Base-by-base conservation (phyloP, 164 flowering plant genomes). In the Cinnamomum micranthum region DNA sequence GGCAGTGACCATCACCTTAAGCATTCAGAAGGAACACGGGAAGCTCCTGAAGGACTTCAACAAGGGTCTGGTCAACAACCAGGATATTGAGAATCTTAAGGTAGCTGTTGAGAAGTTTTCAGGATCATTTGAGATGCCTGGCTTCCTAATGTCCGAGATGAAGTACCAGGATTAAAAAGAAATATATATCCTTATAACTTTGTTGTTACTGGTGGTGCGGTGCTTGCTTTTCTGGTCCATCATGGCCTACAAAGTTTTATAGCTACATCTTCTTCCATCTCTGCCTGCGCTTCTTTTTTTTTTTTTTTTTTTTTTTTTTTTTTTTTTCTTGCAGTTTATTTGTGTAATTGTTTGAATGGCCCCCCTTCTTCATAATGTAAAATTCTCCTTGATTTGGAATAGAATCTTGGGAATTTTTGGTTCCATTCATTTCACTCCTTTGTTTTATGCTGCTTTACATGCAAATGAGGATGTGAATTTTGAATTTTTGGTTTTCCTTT, bases 31-130 rank as follows among this genome's bases (percentile, higher is more conserved):
- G 81, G 89, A 89, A 80, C 71, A 89, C 71, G 99, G 99, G 62
- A 96, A 96, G 82, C 94, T 94, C 22, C 77, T 96, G 87, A 96
- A 96, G 90, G 99, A 96, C 90, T 96, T 96, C 91, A 94, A 90
- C 93, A 96, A 94, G 86, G 99, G 98, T 2, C 80, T 94, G 69
- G 98, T 87, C 59, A 83, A 91, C 90, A 94, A 96, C 90, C 88
- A 90, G 88, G 98, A 92, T 62, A 90, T 96, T 50, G 98, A 91
- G 74, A 75, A 75, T n/a, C 98, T 96, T 70, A 96, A 96, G 85
- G 91, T 76, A 47, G 91, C 88, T 11, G 99, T 96, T 2, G 99
- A 94, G 89, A 92, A 90, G 82, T 96, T 96, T 50, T 59, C 99
- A 0, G 71, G 87, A 75, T 89, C 97, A 13, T 96, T 88, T 62